Base-by-base conservation (phyloP, 768 basidiomycete species). In the Naganishia onofrii region DNA sequence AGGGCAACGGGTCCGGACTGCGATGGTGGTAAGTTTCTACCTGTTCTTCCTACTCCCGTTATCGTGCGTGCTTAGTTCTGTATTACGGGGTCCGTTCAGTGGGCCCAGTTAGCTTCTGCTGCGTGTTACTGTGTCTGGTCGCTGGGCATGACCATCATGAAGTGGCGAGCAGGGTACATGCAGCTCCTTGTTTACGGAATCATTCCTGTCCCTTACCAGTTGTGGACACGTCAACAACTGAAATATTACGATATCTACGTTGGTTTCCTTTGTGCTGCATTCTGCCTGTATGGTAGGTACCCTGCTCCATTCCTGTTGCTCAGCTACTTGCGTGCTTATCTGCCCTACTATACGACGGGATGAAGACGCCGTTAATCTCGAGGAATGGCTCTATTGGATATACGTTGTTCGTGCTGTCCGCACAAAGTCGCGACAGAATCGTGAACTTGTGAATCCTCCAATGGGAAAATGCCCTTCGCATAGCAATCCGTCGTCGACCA, bases 331-430 rank as follows among this genome's bases (percentile, higher is more conserved):
- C 2, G 23, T 9, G 12, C 34, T 28, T 13, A 58, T 34, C 21
- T 38, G 21, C 15, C 5, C 42, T 34, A 5, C 57, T 5, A 36
- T 21, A 23, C n/a, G 28, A 32, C 15, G 42, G 42, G 2, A 15
- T 42, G 12, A 23, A 63, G 60, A 63, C 42, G 60, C 60, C 26
- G 60, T 63, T 42, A 63, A 63, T 29, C 28, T 63, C 23, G 60
- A 63, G 17, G 60, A 63, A 63, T 63, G 60, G 60, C 38, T 63
- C 0, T 63, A 63, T 42, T 63, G 60, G 60, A 63, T 63, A 23
- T 63, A 63, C 26, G 60, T 63, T n/a, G 60, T 63, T 21, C 60
- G 60, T 19, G 60, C 60, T 23, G 60, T 63, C 42, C 60, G 60
- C 26, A 26, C 60, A 3, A 63, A 63, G 46, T 42, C 60, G 13